These are phyloP conservation scores for Rosellinia necatrix DNA, from an alignment of 2,329 filamentous ascomycete species.

Conservation along the genomic window DNA sequence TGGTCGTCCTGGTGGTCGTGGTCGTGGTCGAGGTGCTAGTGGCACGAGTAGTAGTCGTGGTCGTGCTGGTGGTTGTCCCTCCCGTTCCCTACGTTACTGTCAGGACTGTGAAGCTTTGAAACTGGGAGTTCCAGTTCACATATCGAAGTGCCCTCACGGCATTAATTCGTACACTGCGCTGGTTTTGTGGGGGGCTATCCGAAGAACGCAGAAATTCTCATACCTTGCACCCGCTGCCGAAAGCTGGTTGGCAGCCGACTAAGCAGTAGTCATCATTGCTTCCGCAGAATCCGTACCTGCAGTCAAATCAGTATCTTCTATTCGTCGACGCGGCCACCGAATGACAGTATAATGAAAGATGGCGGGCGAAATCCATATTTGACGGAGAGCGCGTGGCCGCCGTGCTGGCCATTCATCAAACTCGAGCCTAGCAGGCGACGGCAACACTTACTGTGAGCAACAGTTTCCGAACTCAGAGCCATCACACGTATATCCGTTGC, in stretches of 20 bases:
- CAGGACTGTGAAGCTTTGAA: not conserved
- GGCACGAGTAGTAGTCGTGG: not conserved
- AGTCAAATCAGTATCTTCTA: slow-evolving; percentile 2
- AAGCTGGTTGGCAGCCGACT: slow-evolving; percentile 45
- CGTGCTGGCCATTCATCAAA: not conserved
- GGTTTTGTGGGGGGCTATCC: not conserved
- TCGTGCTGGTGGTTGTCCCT: slow-evolving; percentile 3
- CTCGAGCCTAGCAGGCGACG: not conserved
- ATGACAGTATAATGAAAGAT: not conserved
- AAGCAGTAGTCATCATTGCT: slow-evolving; percentile 46
- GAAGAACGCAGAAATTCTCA: slow-evolving; percentile 13
- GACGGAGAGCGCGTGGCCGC: not conserved
- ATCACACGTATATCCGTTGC: slow-evolving; percentile 36
- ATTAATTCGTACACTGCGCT: not conserved
- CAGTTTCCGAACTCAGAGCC: slow-evolving; percentile 40
- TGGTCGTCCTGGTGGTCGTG: slow-evolving; percentile 4
- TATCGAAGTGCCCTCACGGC: not conserved
- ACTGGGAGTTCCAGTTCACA: not conserved
- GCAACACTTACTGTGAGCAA: slow-evolving; percentile 37
- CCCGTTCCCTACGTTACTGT: not conserved
- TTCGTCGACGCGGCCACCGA: not conserved
- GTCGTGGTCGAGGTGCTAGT: slow-evolving; percentile 15
- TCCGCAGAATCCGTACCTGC: slow-evolving; percentile 45
- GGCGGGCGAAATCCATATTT: not conserved
- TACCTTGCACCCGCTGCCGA: slow-evolving; percentile 40